phyloP scores from a whole-genome alignment of 345 rosid species.

The Aethionema arabicum region DNA sequence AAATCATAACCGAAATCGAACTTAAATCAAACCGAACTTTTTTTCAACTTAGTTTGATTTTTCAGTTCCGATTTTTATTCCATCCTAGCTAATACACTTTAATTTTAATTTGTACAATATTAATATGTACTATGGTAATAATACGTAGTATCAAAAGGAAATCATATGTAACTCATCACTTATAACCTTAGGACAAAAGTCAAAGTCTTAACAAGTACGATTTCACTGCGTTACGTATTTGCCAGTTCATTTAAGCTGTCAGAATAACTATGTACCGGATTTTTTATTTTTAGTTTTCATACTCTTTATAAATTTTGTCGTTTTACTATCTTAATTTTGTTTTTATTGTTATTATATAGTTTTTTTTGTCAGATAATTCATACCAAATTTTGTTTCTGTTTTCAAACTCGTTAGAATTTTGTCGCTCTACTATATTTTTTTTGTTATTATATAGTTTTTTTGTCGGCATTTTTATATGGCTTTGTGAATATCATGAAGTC shows the following conservation, averaged over 20 bases:
- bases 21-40: too few relatives aligned
- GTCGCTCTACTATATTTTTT: constrained; percentile 5
- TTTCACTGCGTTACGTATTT: constrained; percentile 17
- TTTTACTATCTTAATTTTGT: too few relatives aligned
- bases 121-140: neutral
- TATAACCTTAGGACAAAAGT: constrained; percentile 28
- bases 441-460: neutral
- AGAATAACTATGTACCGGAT: too few relatives aligned
- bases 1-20: too few relatives aligned
- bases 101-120: neutral
- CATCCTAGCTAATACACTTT: too few relatives aligned
- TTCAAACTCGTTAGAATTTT: neutral
- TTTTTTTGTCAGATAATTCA: too few relatives aligned
- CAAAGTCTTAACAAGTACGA: constrained; percentile 17
- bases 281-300: too few relatives aligned
- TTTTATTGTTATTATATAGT: too few relatives aligned
- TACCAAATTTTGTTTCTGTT: neutral
- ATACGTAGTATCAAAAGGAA: neutral
- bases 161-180: constrained; percentile 6
- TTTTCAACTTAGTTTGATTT: too few relatives aligned
- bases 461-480: constrained; percentile 8
- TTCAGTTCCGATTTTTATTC: too few relatives aligned
- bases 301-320: too few relatives aligned
- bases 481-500: neutral
- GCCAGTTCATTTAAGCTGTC: constrained; percentile 31